A percentile compares a stretch with the other conserved stretches of the same genome.
phyloP scores from a whole-genome alignment of 2,329 filamentous ascomycete species.

The Hyphodiscus sp. region DNA sequence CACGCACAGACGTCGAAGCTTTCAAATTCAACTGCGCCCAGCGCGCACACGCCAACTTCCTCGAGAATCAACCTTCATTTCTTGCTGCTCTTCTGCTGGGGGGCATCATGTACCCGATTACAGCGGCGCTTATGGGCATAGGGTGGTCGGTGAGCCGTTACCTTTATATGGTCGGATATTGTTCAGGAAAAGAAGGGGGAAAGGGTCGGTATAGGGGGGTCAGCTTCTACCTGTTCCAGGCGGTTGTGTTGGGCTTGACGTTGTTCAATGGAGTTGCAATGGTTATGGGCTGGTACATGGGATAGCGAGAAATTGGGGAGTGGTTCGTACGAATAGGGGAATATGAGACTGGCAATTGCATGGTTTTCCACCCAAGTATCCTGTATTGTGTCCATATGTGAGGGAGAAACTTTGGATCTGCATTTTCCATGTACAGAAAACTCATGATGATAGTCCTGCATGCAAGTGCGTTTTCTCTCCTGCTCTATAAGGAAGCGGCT shows the following conservation, averaged over 20 bases:
- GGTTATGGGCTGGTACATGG: slow-evolving; percentile 10
- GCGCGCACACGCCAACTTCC: slow-evolving; percentile 57
- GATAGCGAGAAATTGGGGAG: no score
- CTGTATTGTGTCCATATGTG: no score
- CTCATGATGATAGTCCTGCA: no score
- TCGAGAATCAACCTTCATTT: slow-evolving; percentile 52
- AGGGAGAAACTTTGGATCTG: no score
- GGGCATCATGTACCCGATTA: slow-evolving; percentile 48
- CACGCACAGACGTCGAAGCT: slow-evolving; percentile 27
- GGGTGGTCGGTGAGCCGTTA: slow-evolving; percentile 47
- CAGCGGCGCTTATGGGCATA: slow-evolving; percentile 42
- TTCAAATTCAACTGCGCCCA: slow-evolving; percentile 60
- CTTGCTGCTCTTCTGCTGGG: slow-evolving; percentile 47
- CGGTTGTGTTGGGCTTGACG: slow-evolving; percentile 22
- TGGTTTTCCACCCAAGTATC: no score
- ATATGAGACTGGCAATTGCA: no score
- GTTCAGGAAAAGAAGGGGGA: slow-evolving; percentile 12
- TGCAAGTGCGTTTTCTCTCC: no score
- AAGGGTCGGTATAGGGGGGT: slow-evolving; percentile 25
- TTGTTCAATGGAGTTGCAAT: slow-evolving; percentile 20
- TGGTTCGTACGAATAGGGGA: no score
- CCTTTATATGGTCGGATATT: slow-evolving; percentile 48
- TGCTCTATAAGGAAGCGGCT: no score
- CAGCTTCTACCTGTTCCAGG: slow-evolving; percentile 20
- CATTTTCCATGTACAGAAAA: no score